Base-by-base conservation (phyloP, 257 asterid genomes). In the Solanum infundibuliforme region DNA sequence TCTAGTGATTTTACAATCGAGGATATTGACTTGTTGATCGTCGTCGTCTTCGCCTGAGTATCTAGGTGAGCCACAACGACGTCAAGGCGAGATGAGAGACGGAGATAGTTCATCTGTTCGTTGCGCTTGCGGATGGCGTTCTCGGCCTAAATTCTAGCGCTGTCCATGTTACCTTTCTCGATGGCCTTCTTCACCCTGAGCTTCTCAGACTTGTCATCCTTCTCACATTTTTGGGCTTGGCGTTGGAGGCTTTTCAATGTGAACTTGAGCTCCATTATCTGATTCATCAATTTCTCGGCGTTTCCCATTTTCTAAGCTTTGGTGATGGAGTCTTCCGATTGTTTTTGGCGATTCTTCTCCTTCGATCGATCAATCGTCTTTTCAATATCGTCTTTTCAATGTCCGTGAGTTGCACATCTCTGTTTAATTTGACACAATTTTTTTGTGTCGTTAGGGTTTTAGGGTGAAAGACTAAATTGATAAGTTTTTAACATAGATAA, bases 161-260 rank as follows among this genome's bases (percentile, higher is more conserved):
- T 99, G 90, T 97, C 99, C 98, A 97, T 92, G 94, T 94, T 97
- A 0, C 99, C 98, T 76, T 97, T 97, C 93, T 97, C 98, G 93
- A 97, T 97, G 29, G 96, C 98, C 48, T 95, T 97, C 65, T 95
- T 96, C 1, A 96, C 94, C 94, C 95, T 97, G 87, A 96, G 87
- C 83, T 97, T 97, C 93, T 96, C 97, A 18, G 98, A 1, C 58
- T 97, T 97, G 77, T 97, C 99, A 83, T 96, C 99, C 90, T 94
- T 97, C 87, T 95, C 98, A 90, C 99, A 97, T 91, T 96, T 97
- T 7, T 94, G 89, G 8, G 99, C 93, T 89, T 95, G 98, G 25
- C 98, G 94, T 90, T 96, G 95, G 35, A 97, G 98, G 79, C 91
- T 91, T 74, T 94, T 96, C 1, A 98, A 92, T 65, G 99, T 97